Evolutionary conservation across 306 rosid genomes (phyloP), one percentile per base, ranked within the genome.

Genomic region (Macrotyloma uniflorum): DNA sequence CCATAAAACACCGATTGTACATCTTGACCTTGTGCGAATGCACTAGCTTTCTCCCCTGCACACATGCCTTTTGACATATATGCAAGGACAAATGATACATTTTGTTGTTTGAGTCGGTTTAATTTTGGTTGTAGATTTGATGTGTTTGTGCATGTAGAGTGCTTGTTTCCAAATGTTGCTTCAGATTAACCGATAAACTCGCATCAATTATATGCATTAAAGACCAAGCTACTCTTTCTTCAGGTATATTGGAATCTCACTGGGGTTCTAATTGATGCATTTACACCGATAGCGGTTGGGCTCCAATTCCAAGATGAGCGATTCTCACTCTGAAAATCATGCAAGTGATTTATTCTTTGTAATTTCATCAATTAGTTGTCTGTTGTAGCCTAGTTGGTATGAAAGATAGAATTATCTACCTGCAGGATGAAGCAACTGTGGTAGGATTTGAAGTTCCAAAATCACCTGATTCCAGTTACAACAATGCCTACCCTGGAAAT

Each of bases 401-500:
- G 35, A 67, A 65, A 69, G 23, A 47, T 61, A n/a, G 74, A 72
- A 42, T 42, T 9, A 70, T 61, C 76, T 85, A 53, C 75, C n/a
- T 79, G 75, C 89, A 96, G 99, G 96, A 86, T 23, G 91, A 90
- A 80, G 85, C 85, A 62, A 86, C 91, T 18, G 99, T 91, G 2
- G 85, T 59, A 1, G 99, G 99, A 76, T 96, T 91, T 69, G 99
- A 96, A 84, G 92, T 96, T 51, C 87, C 93, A 1, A 87, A 83
- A 38, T 93, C 99, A 14, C 98, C 99, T 0, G 97, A 93, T 66
- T 88, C 97, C 38, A 85, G 97, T 72, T 96, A 96, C 86, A 87
- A 85, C 80, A 96, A 88, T 23, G 69, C n/a, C n/a, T 93, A 85
- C 79, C 81, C 87, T 3, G 91, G 86, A 66, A 89, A 65, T 67